Base-by-base conservation (phyloP, 768 basidiomycete genomes). In the Lactifluus volemus region DNA sequence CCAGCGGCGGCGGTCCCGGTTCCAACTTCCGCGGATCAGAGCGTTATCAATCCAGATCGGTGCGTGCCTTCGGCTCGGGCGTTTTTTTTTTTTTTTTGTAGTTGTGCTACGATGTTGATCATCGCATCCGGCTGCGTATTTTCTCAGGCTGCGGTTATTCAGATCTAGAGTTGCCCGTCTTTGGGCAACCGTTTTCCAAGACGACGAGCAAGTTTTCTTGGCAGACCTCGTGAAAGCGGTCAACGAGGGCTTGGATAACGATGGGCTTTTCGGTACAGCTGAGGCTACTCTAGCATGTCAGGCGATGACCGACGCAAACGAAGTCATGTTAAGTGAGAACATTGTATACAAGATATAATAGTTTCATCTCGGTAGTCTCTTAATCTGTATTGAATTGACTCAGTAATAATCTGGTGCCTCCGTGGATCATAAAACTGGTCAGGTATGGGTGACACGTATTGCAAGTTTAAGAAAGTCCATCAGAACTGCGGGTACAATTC, bases 251-350 rank as follows among this genome's bases (percentile, higher is more conserved):
- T 71, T 97, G 57, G 68, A 80, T 9, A 81, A 82, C 3, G 81
- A 81, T 49, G 78, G 78, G 17, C 75, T 94, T 42, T 98, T 92
- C 72, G 88, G 90, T 3, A 87, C 84, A 0, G 78, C 79, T 12
- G 96, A 98, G 72, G 96, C 89, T 1, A 84, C 82, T 5, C 76
- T 78, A 56, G 84, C 85, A 25, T 85, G 87, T 60, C 78, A 83
- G 64, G 72, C 77, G 39, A 97, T 98, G 95, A 79, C 81, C 30
- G 85, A 86, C 17, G 77, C 76, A 12, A 85, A 91, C 56, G 88
- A 95, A 72, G 76, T 98, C 63, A 92, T 97, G 89, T 78, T 92
- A 67, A 88, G 86, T 65, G 91, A 89, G 36, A 89, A 86, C 36
- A 84, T 91, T 59, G 81, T 95, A 55, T 95, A 95, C 76, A 92